Conservation (phyloP, 1,284 basidiomycete species). For the Cryptococcus sp. region DNA sequence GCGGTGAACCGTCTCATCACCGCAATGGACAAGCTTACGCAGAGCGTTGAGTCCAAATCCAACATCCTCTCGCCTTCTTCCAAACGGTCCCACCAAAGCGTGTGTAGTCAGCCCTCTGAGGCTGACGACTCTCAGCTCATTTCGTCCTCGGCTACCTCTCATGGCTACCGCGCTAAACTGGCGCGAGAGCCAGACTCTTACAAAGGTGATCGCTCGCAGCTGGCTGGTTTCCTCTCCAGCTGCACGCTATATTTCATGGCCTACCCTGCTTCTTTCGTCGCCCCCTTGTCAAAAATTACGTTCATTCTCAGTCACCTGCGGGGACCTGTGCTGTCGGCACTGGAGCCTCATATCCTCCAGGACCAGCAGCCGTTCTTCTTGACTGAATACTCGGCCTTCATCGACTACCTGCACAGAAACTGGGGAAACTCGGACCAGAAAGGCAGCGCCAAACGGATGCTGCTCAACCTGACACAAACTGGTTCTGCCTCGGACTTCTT, state of each 20-base stretch:
- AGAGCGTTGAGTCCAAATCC: too few relatives aligned
- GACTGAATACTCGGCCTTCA: background rate
- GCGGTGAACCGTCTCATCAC: too few relatives aligned
- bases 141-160: too few relatives aligned
- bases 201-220: background rate
- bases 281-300: conserved; percentile 1
- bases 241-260: conserved; percentile 8
- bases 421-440: conserved; percentile 13
- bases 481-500: conserved; percentile 12
- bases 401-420: background rate
- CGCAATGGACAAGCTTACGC: too few relatives aligned
- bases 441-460: conserved; percentile 5
- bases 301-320: conserved; percentile 4
- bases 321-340: background rate
- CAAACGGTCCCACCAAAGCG: too few relatives aligned
- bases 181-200: background rate
- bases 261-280: background rate
- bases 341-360: background rate
- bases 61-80: too few relatives aligned
- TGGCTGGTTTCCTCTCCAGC: conserved; percentile 2
- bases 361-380: background rate
- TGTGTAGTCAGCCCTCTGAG: too few relatives aligned
- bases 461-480: conserved; percentile 6
- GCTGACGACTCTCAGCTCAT: too few relatives aligned
- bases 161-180: background rate